Base-by-base conservation (phyloP, 2,329 filamentous ascomycete species). In the Monosporascus ibericus region DNA sequence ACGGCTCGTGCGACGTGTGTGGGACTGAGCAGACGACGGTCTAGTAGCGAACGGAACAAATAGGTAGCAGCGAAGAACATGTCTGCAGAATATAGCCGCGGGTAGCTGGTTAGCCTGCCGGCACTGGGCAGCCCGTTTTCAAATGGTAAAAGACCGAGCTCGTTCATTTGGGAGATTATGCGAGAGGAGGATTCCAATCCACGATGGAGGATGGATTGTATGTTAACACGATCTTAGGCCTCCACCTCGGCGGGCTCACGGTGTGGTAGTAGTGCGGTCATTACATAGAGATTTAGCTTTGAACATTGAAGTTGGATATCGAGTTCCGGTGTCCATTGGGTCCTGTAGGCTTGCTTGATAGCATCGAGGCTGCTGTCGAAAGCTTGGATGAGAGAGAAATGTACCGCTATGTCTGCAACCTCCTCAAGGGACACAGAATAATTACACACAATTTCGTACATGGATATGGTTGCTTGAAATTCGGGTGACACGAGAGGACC, bases 21-120 rank as follows among this genome's bases (percentile, higher is more conserved):
- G 2, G 30, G 52, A n/a, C 40, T 50, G 3, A 46, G 27, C 8
- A 48, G 25, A 6, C 49, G 52, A 20, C 49, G 37, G 49, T 54
- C 38, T 20, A 50, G 50, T 7, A 47, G 42, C 14, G 46, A 34
- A 2, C 54, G 54, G 18, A 56, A 52, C 7, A 52, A 48, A 50
- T 54, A 56, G 11, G 52, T 36, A 17, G 52, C 52, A 1, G 54
- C 54, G 48, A 54, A 56, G 6, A 56, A 56, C 9, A 55, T 6
- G 3, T 44, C n/a, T 6, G 20, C 48, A 36, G 50, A 54, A 20
- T 55, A 56, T 25, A 18, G 53, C 36, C 50, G 36, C 5, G 46
- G 46, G 46, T 14, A 15, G 25, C 27, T n/a, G 46, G 11, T 24
- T 24, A 48, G 27, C 8, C 27, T 30, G 46, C 14, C 14, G 46